These are phyloP conservation scores for Aechmea fasciata DNA, from an alignment of 176 grass and related monocot genomes.

Conservation along the genomic window DNA sequence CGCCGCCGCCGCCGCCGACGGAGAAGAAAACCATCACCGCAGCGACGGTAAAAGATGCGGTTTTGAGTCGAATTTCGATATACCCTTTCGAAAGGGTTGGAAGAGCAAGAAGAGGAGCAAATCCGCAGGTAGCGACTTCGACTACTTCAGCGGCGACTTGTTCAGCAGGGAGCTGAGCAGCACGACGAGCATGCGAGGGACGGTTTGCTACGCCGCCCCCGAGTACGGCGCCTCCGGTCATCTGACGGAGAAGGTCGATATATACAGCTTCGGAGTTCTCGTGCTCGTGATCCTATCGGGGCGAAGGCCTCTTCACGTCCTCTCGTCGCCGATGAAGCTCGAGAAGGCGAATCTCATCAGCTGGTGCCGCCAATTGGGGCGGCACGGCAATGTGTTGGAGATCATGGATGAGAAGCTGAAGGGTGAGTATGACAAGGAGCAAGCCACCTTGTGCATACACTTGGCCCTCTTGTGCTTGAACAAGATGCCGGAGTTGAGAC, in stretches of 20 bases:
- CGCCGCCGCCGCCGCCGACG: neutral
- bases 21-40: neutral
- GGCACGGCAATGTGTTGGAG: conserved; percentile 58
- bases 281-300: conserved; percentile 76
- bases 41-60: conserved; percentile 6
- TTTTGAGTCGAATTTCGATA: conserved; percentile 2
- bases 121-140: conserved; percentile 40
- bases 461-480: conserved; percentile 84
- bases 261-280: conserved; percentile 49
- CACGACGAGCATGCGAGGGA: conserved; percentile 77
- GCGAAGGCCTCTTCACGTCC: conserved; percentile 68
- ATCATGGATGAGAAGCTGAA: conserved; percentile 64
- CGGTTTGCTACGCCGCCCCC: conserved; percentile 67
- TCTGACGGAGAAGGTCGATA: conserved; percentile 35
- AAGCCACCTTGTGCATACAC: conserved; percentile 56
- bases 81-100: conserved; percentile 29
- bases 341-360: conserved; percentile 87
- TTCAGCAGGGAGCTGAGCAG: conserved; percentile 60
- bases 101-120: conserved; percentile 43
- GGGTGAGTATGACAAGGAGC: conserved; percentile 44
- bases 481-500: conserved; percentile 56
- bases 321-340: conserved; percentile 86
- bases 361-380: conserved; percentile 80
- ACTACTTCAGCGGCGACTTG: conserved; percentile 51
- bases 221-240: conserved; percentile 29